A percentile compares a stretch with the other conserved stretches of the same genome.
Evolutionary conservation across 805 yeast genomes (phyloP).

Genomic region (Naumovozyma dairenensis): DNA sequence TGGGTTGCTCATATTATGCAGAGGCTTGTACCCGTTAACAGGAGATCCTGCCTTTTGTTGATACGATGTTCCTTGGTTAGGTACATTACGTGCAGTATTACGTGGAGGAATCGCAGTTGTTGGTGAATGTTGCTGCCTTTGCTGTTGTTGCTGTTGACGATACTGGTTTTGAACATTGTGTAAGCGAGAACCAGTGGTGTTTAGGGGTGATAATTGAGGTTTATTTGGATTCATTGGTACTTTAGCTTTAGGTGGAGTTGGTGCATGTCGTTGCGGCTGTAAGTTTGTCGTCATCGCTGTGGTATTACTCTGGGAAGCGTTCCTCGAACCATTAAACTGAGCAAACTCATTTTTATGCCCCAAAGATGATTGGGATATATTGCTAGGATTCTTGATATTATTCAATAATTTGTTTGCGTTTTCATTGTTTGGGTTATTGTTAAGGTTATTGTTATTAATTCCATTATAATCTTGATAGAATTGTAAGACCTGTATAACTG

Average conservation of each 20-base stretch:
- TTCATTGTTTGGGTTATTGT: constrained; percentile 1
- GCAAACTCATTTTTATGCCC: not conserved
- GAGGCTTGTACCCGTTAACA: constrained; percentile 12
- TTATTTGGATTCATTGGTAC: constrained; percentile 8
- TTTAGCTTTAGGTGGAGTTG: constrained; percentile 20
- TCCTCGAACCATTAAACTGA: not conserved
- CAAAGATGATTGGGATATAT: not conserved
- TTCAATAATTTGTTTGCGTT: constrained; percentile 1
- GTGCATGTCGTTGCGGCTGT: constrained; percentile 22
- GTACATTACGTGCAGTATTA: not conserved
- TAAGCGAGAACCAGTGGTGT: constrained; percentile 4
- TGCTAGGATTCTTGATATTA: constrained; percentile 6
- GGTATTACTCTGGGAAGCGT: constrained; percentile 2
- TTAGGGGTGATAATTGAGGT: constrained; percentile 1
- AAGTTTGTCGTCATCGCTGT: constrained; percentile 9
- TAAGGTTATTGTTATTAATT: constrained; percentile 7
- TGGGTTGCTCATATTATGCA: constrained; percentile 20
- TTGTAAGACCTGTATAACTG: constrained; percentile 83
- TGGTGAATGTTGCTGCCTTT: constrained; percentile 13
- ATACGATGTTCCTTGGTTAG: no score
- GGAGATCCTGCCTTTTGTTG: constrained; percentile 2
- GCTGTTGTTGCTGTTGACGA: constrained; percentile 23
- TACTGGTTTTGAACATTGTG: constrained; percentile 2
- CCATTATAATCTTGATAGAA: constrained; percentile 48
- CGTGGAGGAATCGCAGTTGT: constrained; percentile 1